Evolutionary conservation across 805 yeast genomes (phyloP), one percentile per base, ranked within the genome.

Genomic region (Candida andamanensis): DNA sequence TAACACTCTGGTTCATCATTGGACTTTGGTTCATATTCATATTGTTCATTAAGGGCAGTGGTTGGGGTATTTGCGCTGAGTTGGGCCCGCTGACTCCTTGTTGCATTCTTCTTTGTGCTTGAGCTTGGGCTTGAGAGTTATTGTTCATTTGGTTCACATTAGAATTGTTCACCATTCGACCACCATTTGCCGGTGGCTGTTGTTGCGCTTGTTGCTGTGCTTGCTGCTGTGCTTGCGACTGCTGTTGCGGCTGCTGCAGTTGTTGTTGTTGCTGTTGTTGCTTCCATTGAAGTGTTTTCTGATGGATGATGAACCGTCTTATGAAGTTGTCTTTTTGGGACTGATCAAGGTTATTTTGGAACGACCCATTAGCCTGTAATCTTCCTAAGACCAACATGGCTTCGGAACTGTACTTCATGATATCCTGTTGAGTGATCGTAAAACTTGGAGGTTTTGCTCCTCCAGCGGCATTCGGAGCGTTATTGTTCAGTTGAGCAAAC

Each of bases 321-420:
- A 66, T 56, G 36, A 63, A 65, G 29, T 45, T 56, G 32, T 62
- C 69, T 41, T 56, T 59, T 36, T 57, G 67, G 10, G 47, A 35
- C 26, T 50, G 62, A 33, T 63, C 69, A 39, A 64, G 47, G 22
- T 54, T 52, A 5, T 51, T 43, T 24, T 49, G 62, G 17, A 64
- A 50, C 2, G 62, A 50, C 4, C 65, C 56, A 30, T 50, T 56
- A 10, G 57, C 56, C 34, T 65, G 69, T 30, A 66, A 46, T 29
- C 61, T 47, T 14, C 44, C 33, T 34, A 65, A 52, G 17, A 62
- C 43, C n/a, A 55, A 49, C 59, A 64, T 49, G 2, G 72, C 72
- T 28, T 61, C 69, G 7, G 57, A 45, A 22, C 56, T 53, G 42
- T 62, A 61, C 42, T 63, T 60, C 38, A 49, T 45, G 24, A 60